Conservation (phyloP, 208 protist species). For the Acanthamoeba triangularis region DNA sequence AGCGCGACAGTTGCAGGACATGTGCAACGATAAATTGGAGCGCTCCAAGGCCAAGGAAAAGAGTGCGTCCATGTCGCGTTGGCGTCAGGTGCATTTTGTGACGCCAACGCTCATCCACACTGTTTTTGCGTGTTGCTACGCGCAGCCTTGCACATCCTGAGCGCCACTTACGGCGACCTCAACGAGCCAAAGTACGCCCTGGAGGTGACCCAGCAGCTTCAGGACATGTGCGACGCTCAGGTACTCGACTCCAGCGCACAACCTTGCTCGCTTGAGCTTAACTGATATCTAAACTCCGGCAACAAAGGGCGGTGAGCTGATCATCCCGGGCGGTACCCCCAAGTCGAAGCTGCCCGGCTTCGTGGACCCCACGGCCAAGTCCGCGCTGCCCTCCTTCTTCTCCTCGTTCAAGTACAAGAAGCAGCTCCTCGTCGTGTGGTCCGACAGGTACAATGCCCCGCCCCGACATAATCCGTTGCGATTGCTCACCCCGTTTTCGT, state of each 20-base stretch:
- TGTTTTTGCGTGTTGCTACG: neutral
- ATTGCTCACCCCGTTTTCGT: neutral
- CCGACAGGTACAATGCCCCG: neutral
- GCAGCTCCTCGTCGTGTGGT: constrained; percentile 61
- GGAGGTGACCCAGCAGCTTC: constrained; percentile 71
- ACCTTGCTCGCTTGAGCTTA: neutral
- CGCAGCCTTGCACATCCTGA: constrained; percentile 59
- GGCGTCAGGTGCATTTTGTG: neutral
- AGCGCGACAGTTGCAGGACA: constrained; percentile 56
- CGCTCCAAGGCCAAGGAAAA: constrained; percentile 55
- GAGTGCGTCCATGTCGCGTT: neutral
- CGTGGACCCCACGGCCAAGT: constrained; percentile 43
- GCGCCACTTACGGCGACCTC: constrained; percentile 66
- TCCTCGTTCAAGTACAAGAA: constrained; percentile 41
- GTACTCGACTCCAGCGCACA: neutral
- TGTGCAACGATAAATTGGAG: constrained; percentile 33
- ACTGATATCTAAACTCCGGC: neutral
- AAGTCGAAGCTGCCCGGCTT: constrained; percentile 71
- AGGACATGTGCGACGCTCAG: constrained; percentile 54
- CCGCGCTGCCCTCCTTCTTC: constrained; percentile 5
- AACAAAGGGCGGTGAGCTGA: constrained; percentile 55
- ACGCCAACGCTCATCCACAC: neutral
- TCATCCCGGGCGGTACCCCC: constrained; percentile 19
- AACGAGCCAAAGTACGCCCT: constrained; percentile 49
- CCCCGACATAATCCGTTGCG: neutral